Base-by-base conservation (phyloP, 208 protist species). In the Balamuthia mandrillaris region DNA sequence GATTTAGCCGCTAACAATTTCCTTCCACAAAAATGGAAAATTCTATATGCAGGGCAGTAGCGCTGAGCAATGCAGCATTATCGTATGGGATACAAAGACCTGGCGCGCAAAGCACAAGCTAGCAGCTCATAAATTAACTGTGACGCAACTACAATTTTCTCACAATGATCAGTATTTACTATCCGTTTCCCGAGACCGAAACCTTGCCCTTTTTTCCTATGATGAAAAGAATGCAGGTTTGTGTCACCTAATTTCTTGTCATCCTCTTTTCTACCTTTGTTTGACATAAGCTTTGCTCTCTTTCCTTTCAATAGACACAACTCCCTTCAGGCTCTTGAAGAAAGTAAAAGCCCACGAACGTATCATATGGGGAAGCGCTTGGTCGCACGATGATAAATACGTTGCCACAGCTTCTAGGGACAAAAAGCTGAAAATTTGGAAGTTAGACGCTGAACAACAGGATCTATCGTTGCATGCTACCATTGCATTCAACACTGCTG, bases 91-190 rank as follows among this genome's bases (percentile, higher is more conserved):
- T 16, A 84, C 81, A 18, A 33, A 44, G 1, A 90, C 68, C 33
- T 87, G 78, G 81, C 90, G 84, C 51, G 75, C 87, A 24, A 35
- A 7, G 44, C 47, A 68, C 47, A 29, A 84, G 7, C 33, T 91
- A 0, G 85, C 27, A 18, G 70, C 65, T n/a, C 85, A 91, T 77
- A 87, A 33, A 35, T 77, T 94, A 5, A 93, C 91, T 18, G 78
- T 94, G n/a, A 90, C 85, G n/a, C 51, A 88, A 75, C 52, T 94
- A 18, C 24, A 79, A 56, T 94, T 93, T 49, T 91, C 88, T 18
- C 84, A 75, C 42, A 72, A 94, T 60, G 88, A 90, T 63, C 24
- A 47, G 31, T 90, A 51, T 35, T 51, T 94, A 14, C 51, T 91
- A 4, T 61, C 63, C 33, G 89, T 92, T 0, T 87, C 86, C n/a